Evolutionary conservation across 2,329 filamentous ascomycete species (phyloP).

Genomic region (Tolypocladium nubicola): DNA sequence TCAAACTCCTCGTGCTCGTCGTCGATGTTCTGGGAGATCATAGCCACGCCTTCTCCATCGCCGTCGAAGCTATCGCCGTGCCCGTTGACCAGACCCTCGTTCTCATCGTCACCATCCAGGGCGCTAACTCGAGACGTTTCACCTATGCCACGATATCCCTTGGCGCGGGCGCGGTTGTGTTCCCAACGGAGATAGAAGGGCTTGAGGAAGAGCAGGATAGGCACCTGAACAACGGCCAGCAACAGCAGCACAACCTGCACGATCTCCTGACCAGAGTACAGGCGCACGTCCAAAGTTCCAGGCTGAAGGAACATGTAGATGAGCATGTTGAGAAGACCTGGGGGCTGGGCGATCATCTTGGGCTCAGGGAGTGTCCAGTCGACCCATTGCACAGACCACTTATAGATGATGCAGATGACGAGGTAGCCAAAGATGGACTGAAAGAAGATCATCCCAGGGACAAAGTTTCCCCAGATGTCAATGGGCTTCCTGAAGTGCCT

Average conservation of each 20-base stretch:
- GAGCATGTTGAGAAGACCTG: slow-evolving; percentile 93
- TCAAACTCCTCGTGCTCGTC: slow-evolving; percentile 95
- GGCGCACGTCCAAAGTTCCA: slow-evolving; percentile 57
- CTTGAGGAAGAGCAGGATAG: slow-evolving; percentile 86
- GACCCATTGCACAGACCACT: slow-evolving; percentile 87
- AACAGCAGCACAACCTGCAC: slow-evolving; percentile 74
- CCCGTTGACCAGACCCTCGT: slow-evolving; percentile 39
- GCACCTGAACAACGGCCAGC: slow-evolving; percentile 77
- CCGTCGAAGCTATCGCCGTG: slow-evolving; percentile 50
- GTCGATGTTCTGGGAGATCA: slow-evolving; percentile 78
- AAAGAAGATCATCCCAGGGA: slow-evolving; percentile 99
- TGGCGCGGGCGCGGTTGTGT: slow-evolving; percentile 76
- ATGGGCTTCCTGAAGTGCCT: slow-evolving; percentile 90
- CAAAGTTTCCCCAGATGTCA: slow-evolving; percentile 94
- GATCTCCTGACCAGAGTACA: slow-evolving; percentile 67
- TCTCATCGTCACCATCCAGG: slow-evolving; percentile 77
- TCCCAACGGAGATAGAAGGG: slow-evolving; percentile 91
- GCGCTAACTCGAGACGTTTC: slow-evolving; percentile 83
- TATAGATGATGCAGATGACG: slow-evolving; percentile 88
- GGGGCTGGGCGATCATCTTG: slow-evolving; percentile 47
- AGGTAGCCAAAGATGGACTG: slow-evolving; percentile 98
- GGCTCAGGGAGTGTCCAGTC: slow-evolving; percentile 20
- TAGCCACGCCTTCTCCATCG: slow-evolving; percentile 72
- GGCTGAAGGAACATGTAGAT: slow-evolving; percentile 99
- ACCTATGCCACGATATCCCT: slow-evolving; percentile 88